These are phyloP conservation scores for Yamadazyma buinensis DNA, from an alignment of 1,139 yeast genomes.

Conservation along the genomic window DNA sequence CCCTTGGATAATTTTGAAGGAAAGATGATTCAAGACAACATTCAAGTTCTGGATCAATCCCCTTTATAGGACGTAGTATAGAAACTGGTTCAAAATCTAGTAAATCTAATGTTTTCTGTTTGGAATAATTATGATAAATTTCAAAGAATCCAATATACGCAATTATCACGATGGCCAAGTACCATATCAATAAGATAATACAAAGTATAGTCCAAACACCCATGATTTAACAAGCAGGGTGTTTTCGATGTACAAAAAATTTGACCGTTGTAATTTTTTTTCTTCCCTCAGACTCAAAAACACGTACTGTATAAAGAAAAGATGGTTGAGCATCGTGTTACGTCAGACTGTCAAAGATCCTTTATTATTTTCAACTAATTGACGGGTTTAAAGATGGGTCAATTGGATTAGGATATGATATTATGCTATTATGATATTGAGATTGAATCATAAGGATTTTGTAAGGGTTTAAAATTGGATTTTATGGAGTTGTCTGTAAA, in stretches of 20 bases:
- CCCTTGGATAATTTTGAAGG: constrained; percentile 59
- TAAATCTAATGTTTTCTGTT: constrained; percentile 17
- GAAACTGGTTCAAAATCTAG: constrained; percentile 53
- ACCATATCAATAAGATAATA: constrained; percentile 33
- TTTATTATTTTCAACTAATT: too few relatives aligned
- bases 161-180: constrained; percentile 37
- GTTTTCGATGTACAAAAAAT: too few relatives aligned
- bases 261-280: too few relatives aligned
- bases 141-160: constrained; percentile 49
- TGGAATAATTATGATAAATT: constrained; percentile 34
- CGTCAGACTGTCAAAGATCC: too few relatives aligned
- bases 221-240: too few relatives aligned
- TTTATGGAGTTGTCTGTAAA: too few relatives aligned
- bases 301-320: constrained; percentile 3
- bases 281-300: too few relatives aligned
- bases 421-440: too few relatives aligned
- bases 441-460: too few relatives aligned
- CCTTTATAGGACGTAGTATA: constrained; percentile 78
- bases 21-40: constrained; percentile 68
- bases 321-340: neutral
- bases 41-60: constrained; percentile 73
- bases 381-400: too few relatives aligned
- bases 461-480: too few relatives aligned
- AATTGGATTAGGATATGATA: too few relatives aligned
- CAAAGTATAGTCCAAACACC: constrained; percentile 5